Conservation (phyloP, 768 basidiomycete species). For the Hortiboletus flavorubellus region DNA sequence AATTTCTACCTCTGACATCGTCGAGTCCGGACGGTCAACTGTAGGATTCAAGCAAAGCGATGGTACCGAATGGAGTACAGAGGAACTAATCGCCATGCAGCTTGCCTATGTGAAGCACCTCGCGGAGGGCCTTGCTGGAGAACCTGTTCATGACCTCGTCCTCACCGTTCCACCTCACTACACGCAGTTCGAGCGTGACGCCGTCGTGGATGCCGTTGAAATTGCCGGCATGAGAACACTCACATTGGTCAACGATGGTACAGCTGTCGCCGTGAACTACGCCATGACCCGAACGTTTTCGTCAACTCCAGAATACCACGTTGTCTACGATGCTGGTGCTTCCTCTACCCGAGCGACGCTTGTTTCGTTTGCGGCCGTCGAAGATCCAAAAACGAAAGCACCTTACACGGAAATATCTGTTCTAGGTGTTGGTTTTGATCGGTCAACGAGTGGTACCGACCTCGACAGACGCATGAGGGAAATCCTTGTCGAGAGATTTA, state of each 20-base stretch:
- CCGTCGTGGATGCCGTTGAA: slow-evolving; percentile 88
- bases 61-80: slow-evolving; percentile 71
- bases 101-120: slow-evolving; percentile 86
- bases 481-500: slow-evolving; percentile 72
- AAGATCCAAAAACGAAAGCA: slow-evolving; percentile 47
- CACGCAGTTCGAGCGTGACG: slow-evolving; percentile 87
- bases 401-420: slow-evolving; percentile 71
- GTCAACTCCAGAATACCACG: slow-evolving; percentile 70
- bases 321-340: slow-evolving; percentile 95
- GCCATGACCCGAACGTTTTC: slow-evolving; percentile 92
- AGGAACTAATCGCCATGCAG: slow-evolving; percentile 94
- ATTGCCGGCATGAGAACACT: slow-evolving; percentile 83
- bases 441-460: slow-evolving; percentile 73
- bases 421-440: slow-evolving; percentile 80
- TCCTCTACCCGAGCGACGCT: slow-evolving; percentile 76
- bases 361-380: slow-evolving; percentile 55
- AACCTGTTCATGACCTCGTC: slow-evolving; percentile 79
- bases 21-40: slow-evolving; percentile 57
- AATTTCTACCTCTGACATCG: slow-evolving; percentile 51
- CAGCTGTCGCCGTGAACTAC: slow-evolving; percentile 95
- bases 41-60: slow-evolving; percentile 57
- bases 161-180: slow-evolving; percentile 90
- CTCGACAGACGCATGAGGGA: slow-evolving; percentile 82
- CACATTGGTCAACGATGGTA: slow-evolving; percentile 88
- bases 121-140: slow-evolving; percentile 72